phyloP scores from a whole-genome alignment of 192 early-diverging fungal genomes.

The Endogone sp. region DNA sequence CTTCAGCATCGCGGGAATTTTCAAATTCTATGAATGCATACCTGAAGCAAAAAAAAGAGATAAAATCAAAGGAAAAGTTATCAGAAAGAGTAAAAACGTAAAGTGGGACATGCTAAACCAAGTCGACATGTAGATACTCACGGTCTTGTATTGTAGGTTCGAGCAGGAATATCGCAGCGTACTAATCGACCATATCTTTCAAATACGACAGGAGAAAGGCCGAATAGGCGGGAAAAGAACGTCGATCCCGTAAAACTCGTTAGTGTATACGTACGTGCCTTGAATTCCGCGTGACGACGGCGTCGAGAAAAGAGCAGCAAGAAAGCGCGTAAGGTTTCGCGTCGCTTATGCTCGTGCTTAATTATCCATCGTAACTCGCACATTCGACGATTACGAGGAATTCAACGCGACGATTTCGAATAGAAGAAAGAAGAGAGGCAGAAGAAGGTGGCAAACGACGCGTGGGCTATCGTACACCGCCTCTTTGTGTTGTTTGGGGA shows the following conservation, averaged over 20 bases:
- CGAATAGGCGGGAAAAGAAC: background rate
- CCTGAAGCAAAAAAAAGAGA: slow-evolving; percentile 31
- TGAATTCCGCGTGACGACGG: background rate
- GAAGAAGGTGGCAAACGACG: too few relatives aligned
- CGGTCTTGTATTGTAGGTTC: slow-evolving; percentile 57
- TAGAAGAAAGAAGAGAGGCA: background rate
- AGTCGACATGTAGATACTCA: slow-evolving; percentile 54
- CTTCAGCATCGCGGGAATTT: slow-evolving; percentile 84
- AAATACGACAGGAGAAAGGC: slow-evolving; percentile 5
- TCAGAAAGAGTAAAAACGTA: background rate
- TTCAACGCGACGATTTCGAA: background rate
- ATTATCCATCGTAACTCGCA: background rate
- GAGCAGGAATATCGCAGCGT: slow-evolving; percentile 83
- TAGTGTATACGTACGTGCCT: background rate
- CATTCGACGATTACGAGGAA: background rate
- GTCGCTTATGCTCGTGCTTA: background rate
- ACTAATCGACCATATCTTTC: slow-evolving; percentile 78
- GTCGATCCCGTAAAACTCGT: background rate
- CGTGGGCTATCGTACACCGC: slow-evolving; percentile 4
- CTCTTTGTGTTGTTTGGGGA: too few relatives aligned
- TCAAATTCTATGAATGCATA: slow-evolving; percentile 98
- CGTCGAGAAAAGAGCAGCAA: background rate
- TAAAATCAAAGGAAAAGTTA: slow-evolving; percentile 4
- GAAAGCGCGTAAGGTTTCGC: too few relatives aligned
- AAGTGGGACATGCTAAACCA: too few relatives aligned